Evolutionary conservation across 495 filamentous ascomycete genomes (phyloP).

Genomic region (Lasiosphaeris hirsuta): DNA sequence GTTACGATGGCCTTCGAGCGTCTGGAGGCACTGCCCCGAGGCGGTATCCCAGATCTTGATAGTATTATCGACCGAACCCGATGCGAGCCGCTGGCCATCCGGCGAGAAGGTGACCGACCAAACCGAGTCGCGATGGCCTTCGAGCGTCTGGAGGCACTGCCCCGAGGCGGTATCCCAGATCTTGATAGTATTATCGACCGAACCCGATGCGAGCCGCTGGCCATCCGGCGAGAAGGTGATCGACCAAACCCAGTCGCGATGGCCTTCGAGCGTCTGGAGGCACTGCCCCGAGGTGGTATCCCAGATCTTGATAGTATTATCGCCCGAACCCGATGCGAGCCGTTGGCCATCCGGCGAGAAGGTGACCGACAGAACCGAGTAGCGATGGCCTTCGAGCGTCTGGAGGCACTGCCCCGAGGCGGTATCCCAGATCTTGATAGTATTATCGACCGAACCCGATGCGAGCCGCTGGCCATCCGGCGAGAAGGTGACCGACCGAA

Average conservation of each 20-base stretch:
- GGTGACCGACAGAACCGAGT: not conserved
- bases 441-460: conserved; percentile 19
- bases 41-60: conserved; percentile 35
- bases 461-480: conserved; percentile 22
- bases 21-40: too few species aligned
- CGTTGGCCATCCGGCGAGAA: conserved; percentile 15
- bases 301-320: conserved; percentile 38
- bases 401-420: not conserved
- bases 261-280: conserved; percentile 81
- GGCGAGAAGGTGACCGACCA: conserved; percentile 9
- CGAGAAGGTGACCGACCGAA: conserved; percentile 9
- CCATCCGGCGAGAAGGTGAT: conserved; percentile 25
- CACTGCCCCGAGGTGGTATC: conserved; percentile 57
- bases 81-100: conserved; percentile 24
- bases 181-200: conserved; percentile 66
- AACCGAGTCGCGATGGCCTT: conserved; percentile 2
- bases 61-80: conserved; percentile 28
- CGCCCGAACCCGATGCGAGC: conserved; percentile 29
- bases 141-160: not conserved
- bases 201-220: conserved; percentile 79
- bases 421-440: conserved; percentile 7
- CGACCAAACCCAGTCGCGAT: conserved; percentile 31
- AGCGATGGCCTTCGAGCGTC: not conserved
- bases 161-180: conserved; percentile 4
- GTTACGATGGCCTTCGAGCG: too few species aligned